Evolutionary conservation across 2,329 filamentous ascomycete species (phyloP), one percentile per base, ranked within the genome.

Genomic region (Arachnomyces sp.): DNA sequence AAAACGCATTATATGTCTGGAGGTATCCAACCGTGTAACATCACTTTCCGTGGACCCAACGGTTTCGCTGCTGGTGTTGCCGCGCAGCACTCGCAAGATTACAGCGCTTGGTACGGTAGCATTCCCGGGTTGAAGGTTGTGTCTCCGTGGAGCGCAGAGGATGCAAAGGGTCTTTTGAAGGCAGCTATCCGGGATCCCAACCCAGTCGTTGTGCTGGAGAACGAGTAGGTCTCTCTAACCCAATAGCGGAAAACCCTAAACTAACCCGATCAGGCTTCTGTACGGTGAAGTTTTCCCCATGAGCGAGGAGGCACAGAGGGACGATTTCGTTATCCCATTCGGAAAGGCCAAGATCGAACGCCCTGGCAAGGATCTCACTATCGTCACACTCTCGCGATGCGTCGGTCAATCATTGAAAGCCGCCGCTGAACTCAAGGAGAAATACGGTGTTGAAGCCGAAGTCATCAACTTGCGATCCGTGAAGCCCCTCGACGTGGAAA

Each of bases 1-100:
- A 98, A 98, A 78, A 98, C 92, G 43, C 90, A 98, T 62, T 98
- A 98, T 77, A 98, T 98, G 92, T 96, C 92, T 50, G 92, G 92
- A 58, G 92, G 92, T 67, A 96, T 95, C 67, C 92, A 98, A 72
- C 92, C 92, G 57, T 98, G 92, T 74, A 96, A 96, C 75, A 90
- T 98, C 70, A 96, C 92, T 55, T 98, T 98, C 83, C 89, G 92
- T 64, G 92, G 92, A 40, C 92, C 92, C 69, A 98, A 98, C 72
- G 92, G 92, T 59, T 98, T 98, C 67, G 92, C 92, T 47, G 64
- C 90, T 46, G 92, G 92, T 77, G 92, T 98, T 57, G 92, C 73
- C 50, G 92, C 92, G 45, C 92, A 98, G 76, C 92, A 98, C 76
- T 96, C 92, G 38, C 92, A 98, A 73, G 92, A 98, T 66, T 98